A percentile compares a stretch with the other conserved stretches of the same genome.
Evolutionary conservation across 805 yeast genomes (phyloP).

Genomic region (Sungouiella blattae): DNA sequence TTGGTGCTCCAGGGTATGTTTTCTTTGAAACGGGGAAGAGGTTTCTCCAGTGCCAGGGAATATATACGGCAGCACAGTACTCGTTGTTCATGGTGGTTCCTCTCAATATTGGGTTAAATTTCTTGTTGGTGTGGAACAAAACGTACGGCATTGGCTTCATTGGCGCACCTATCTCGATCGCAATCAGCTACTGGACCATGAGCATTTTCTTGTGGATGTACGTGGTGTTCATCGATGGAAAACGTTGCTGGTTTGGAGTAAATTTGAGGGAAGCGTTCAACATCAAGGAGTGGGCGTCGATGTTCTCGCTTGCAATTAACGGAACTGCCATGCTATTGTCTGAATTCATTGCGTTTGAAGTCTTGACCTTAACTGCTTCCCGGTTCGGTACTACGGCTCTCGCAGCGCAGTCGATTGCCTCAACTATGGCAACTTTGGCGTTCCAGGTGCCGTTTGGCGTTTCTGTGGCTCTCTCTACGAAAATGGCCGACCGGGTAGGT

Average conservation of each 20-base stretch:
- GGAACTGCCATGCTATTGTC: conserved; percentile 59
- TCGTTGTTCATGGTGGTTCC: conserved; percentile 55
- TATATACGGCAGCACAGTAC: conserved; percentile 54
- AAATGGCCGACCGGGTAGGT: conserved; percentile 56
- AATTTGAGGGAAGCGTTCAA: conserved; percentile 37
- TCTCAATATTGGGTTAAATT: conserved; percentile 46
- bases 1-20: conserved; percentile 56
- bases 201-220: conserved; percentile 40
- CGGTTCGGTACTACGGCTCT: conserved; percentile 50
- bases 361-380: conserved; percentile 52
- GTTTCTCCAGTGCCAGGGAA: conserved; percentile 56
- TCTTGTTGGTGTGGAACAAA: conserved; percentile 41
- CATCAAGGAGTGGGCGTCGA: conserved; percentile 44
- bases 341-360: conserved; percentile 57
- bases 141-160: conserved; percentile 49
- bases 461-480: conserved; percentile 55
- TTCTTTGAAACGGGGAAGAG: conserved; percentile 55
- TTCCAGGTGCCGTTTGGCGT: conserved; percentile 59
- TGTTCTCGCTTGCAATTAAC: conserved; percentile 47
- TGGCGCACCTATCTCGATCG: conserved; percentile 60
- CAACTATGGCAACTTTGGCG: conserved; percentile 40
- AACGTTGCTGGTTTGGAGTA: conserved; percentile 48
- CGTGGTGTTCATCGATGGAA: conserved; percentile 32
- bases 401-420: conserved; percentile 50
- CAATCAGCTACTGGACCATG: conserved; percentile 57